phyloP scores from a whole-genome alignment of 192 early-diverging fungal genomes.

The Backusella tuberculispora region DNA sequence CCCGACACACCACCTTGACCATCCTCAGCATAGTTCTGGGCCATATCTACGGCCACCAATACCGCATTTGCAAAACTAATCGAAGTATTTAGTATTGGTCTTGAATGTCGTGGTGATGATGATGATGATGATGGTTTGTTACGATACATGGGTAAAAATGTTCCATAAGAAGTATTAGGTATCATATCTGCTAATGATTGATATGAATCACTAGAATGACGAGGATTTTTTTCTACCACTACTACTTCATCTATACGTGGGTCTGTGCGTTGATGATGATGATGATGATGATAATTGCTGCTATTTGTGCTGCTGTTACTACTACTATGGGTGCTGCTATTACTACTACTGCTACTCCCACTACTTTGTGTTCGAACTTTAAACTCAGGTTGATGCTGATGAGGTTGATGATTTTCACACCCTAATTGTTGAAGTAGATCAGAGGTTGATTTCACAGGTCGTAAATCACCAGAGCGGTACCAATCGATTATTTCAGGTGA shows the following conservation, averaged over 20 bases:
- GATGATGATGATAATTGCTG: constrained; percentile 8
- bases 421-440: constrained; percentile 15
- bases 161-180: constrained; percentile 9
- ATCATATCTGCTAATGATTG: constrained; percentile 23
- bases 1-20: too few species aligned
- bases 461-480: constrained; percentile 19
- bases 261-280: not conserved
- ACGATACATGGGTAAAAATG: not conserved
- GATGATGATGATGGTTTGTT: too few species aligned
- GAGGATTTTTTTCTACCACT: not conserved
- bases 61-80: constrained; percentile 11
- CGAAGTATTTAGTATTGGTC: not conserved
- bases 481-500: constrained; percentile 11
- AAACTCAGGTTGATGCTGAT: not conserved
- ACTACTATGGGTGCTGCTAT: not conserved
- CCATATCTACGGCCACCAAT: constrained; percentile 7
- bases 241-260: not conserved
- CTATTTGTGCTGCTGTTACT: not conserved
- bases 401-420: not conserved
- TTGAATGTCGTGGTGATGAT: not conserved
- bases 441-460: too few species aligned
- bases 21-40: not conserved
- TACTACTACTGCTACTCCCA: not conserved
- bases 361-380: not conserved
- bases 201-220: constrained; percentile 1